Base-by-base conservation (phyloP, 768 basidiomycete species). In the Podaxis sp. region DNA sequence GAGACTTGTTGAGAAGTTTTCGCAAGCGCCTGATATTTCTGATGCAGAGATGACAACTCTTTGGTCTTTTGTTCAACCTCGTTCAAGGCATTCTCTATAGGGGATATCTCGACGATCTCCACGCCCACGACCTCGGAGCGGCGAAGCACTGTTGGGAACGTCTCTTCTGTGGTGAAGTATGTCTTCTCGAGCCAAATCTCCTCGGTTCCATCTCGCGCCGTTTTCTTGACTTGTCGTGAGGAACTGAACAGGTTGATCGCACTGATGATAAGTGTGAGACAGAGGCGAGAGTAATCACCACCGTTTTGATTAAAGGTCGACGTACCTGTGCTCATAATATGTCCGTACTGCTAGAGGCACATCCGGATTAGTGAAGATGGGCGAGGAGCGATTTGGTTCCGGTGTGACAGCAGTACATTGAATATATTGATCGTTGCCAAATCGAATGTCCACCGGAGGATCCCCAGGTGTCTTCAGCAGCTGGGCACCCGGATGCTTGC, bases 101-200 rank as follows among this genome's bases (percentile, higher is more conserved):
- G 95, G 1, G 93, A 93, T 51, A 96, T 86, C 72, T 96, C 91
- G 56, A 86, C 78, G 20, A 89, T 76, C 49, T 87, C 84, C 49
- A 86, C 75, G 40, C 83, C 86, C 33, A 93, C 78, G 48, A 98
- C 85, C 70, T 97, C 95, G 0, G 93, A 95, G 24, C 96, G 86
- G 36, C 91, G 87, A 40, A 98, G 83, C 2, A 98, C 91, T 0
- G 95, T 95, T 0, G 96, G 96, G 76, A 96, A 95, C 3, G 86
- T 82, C 67, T 94, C 91, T 73, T 95, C 93, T 0, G 93, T 95
- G 2, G 88, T 91, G 71, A 86, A 89, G 68, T 85, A 88, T 0
- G 91, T 93, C 78, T 96, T 98, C 72, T 97, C 95, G 0, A 89
- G 75, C 95, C 95, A 97, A 1, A 83, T 73, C 72, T 93, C 90